A percentile compares a stretch with the other conserved stretches of the same genome.
Evolutionary conservation across 768 basidiomycete species (phyloP).

Genomic region (Leccinum boreale): DNA sequence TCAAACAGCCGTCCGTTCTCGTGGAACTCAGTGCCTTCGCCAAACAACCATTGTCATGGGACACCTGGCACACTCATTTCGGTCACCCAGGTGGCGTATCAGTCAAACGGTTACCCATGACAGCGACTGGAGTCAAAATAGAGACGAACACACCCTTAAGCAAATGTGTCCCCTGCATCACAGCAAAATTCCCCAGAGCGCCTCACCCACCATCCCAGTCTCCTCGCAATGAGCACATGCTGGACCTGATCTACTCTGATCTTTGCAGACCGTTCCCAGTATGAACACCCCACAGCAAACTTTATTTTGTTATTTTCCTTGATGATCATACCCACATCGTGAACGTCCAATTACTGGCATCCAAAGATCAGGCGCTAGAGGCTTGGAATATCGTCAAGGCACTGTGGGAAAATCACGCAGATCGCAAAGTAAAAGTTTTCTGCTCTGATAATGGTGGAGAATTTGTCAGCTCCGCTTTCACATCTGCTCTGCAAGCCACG

Average conservation of each 20-base stretch:
- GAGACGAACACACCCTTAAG: neutral
- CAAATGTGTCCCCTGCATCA: neutral
- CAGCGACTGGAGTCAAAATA: neutral
- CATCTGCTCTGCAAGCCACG: neutral
- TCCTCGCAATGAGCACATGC: neutral
- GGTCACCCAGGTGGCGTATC: neutral
- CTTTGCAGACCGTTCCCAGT: conserved; percentile 24
- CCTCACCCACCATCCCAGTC: neutral
- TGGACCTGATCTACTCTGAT: conserved; percentile 27
- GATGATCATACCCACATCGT: too few relatives aligned
- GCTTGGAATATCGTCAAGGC: too few relatives aligned
- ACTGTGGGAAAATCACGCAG: too few relatives aligned
- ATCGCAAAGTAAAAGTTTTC: too few relatives aligned
- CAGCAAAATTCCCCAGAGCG: neutral
- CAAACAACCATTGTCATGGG: neutral
- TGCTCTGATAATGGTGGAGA: too few relatives aligned
- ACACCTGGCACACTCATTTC: neutral
- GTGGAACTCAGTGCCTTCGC: too few relatives aligned
- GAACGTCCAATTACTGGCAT: too few relatives aligned
- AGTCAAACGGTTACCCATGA: rapidly evolving
- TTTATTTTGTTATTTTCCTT: too few relatives aligned
- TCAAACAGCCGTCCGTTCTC: too few relatives aligned
- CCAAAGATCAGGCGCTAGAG: too few relatives aligned
- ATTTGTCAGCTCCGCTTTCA: neutral
- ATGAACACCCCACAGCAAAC: too few relatives aligned